These are phyloP conservation scores for Dioszegia aurantiaca DNA, from an alignment of 768 basidiomycete species.

Conservation along the genomic window DNA sequence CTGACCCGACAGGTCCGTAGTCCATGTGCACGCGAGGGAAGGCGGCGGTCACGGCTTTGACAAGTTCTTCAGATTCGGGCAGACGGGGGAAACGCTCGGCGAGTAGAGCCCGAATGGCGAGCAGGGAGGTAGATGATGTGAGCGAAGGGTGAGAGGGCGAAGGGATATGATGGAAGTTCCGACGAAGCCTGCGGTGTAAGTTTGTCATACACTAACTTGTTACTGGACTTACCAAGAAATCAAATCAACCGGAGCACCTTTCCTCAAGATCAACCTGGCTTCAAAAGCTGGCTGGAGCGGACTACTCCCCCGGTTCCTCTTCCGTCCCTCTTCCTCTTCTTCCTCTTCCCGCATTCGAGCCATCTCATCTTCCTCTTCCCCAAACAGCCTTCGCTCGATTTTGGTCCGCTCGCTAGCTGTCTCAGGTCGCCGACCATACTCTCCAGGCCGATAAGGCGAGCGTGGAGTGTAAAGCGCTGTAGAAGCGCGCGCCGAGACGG, in stretches of 20 bases:
- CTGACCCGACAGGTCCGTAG: constrained; percentile 25
- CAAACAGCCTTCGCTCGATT: constrained; percentile 35
- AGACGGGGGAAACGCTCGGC: constrained; percentile 43
- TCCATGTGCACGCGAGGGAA: constrained; percentile 40
- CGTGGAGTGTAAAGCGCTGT: constrained; percentile 30
- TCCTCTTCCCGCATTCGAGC: constrained; percentile 10
- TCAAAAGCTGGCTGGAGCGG: constrained; percentile 41
- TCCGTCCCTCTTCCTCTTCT: constrained; percentile 16
- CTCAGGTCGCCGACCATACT: constrained; percentile 34
- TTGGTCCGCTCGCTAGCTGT: constrained; percentile 32
- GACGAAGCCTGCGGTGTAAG: constrained; percentile 31
- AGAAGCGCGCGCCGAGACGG: constrained; percentile 25
- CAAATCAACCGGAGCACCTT: constrained; percentile 42
- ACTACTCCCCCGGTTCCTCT: constrained; percentile 21
- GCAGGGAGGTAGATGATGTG: constrained; percentile 35
- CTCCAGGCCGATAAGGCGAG: constrained; percentile 42
- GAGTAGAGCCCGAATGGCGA: constrained; percentile 35
- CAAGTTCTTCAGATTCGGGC: constrained; percentile 38
- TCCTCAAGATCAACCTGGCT: constrained; percentile 42
- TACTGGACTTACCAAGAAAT: constrained; percentile 34
- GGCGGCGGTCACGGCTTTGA: constrained; percentile 37
- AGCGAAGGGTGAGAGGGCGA: constrained; percentile 25
- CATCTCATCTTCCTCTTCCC: constrained; percentile 24
- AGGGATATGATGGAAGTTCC: constrained; percentile 43
- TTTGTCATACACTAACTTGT: background rate